Base-by-base conservation (phyloP, 176 grass and related monocot genomes). In the Calamus simplicifolius region DNA sequence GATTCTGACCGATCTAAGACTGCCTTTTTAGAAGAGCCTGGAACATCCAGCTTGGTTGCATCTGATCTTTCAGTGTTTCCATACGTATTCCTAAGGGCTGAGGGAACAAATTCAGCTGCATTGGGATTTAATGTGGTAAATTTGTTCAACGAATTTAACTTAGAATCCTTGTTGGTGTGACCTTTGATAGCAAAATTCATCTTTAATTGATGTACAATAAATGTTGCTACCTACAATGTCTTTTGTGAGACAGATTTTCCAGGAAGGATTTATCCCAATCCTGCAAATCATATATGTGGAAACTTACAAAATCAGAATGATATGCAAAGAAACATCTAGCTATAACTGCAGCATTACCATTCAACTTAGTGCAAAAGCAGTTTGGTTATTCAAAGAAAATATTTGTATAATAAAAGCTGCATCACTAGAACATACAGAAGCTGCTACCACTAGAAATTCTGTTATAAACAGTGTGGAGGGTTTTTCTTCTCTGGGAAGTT, bases 31-130 rank as follows among this genome's bases (percentile, higher is more conserved):
- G 73, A 85, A 57, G 63, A 57, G 31, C 52, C 75, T 59, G 72
- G 72, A 60, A 80, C 55, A 68, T 48, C 30, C 64, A 55, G 55
- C 69, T 23, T 53, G 59, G 64, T 17, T 72, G 54, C 71, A 73
- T 71, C 79, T 61, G 67, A 72, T 77, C 51, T 84, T 68, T 66
- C 88, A 31, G 72, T 55, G 52, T 52, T 75, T 63, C 75, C 88
- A 76, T 50, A 73, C 27, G 73, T 21, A 75, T 80, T 81, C 83
- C 85, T 92, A 80, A 88, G 81, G 64, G 76, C 82, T 55, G 94
- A 93, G 56, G 94, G 94, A 76, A 99, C 94, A 77, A 99, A 99
- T 80, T 81, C 94, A 58, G 81, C 81, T 50, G 94, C 94, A 81
- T 98, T 98, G 59, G 94, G 94, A 81, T 98, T 98, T 65, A 98